These are phyloP conservation scores for Mangifera indica DNA, from an alignment of 345 rosid species.

Conservation along the genomic window DNA sequence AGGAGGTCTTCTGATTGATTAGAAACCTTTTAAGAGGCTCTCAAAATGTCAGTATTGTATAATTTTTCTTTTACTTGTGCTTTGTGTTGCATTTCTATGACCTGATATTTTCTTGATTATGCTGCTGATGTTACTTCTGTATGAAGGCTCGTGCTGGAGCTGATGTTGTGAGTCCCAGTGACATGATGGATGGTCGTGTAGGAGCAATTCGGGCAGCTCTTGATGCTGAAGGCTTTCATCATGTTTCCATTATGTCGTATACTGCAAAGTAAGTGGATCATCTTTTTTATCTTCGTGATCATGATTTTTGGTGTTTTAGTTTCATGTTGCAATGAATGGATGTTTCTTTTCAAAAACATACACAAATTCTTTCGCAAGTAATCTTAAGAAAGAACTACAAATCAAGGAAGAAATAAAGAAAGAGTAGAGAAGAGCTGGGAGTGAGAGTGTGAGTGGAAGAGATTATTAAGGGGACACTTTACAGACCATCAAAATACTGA, in stretches of 20 bases:
- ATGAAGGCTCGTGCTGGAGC: slow-evolving; percentile 84
- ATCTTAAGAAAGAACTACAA: background rate
- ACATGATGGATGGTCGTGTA: slow-evolving; percentile 98
- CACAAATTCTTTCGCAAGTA: too few species aligned
- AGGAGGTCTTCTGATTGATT: too few species aligned
- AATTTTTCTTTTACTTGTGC: background rate
- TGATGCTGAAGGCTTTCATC: slow-evolving; percentile 87
- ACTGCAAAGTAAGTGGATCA: slow-evolving; percentile 72
- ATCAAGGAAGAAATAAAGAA: background rate
- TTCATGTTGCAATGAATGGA: background rate
- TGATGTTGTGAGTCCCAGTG: slow-evolving; percentile 98
- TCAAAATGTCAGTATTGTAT: background rate
- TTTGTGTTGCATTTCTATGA: background rate
- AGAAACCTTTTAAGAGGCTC: too few species aligned
- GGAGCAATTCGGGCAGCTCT: slow-evolving; percentile 86
- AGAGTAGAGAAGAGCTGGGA: background rate
- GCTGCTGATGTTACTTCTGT: slow-evolving; percentile 16
- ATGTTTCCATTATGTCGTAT: slow-evolving; percentile 96
- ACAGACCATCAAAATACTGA: background rate
- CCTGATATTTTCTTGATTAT: slow-evolving; percentile 7
- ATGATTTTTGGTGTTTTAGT: background rate
- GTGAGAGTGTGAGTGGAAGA: background rate
- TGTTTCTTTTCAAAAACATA: background rate
- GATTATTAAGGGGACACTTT: background rate
- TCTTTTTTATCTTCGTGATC: background rate